phyloP scores from a whole-genome alignment of 2,329 filamentous ascomycete species.

The Phialemonium atrogriseum region DNA sequence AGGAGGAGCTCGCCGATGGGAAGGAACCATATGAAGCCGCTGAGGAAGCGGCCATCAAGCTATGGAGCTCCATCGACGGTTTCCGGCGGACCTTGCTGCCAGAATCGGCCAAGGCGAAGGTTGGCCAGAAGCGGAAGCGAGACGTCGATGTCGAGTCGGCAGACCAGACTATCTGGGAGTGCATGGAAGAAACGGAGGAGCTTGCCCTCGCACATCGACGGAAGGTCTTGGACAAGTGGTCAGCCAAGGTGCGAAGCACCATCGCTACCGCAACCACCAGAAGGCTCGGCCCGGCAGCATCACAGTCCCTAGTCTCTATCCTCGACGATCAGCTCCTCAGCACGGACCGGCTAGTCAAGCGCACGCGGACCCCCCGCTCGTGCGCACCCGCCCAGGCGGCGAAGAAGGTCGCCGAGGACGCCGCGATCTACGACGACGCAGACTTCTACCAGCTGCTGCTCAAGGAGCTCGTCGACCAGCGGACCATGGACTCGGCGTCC shows the following conservation, averaged over 20 bases:
- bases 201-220: constrained; percentile 53
- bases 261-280: constrained; percentile 46
- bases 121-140: constrained; percentile 56
- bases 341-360: constrained; percentile 58
- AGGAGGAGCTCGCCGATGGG: constrained; percentile 26
- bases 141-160: constrained; percentile 45
- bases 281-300: constrained; percentile 41
- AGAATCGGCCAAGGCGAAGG: constrained; percentile 29
- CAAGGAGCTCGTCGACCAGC: constrained; percentile 87
- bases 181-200: constrained; percentile 59
- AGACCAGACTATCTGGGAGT: constrained; percentile 61
- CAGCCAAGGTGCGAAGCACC: constrained; percentile 62
- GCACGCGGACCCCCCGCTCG: constrained; percentile 63
- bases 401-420: constrained; percentile 47
- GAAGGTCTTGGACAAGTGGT: constrained; percentile 82
- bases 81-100: constrained; percentile 56
- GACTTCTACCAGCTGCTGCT: constrained; percentile 91
- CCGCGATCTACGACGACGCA: constrained; percentile 78
- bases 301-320: constrained; percentile 58
- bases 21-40: constrained; percentile 61
- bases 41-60: constrained; percentile 74
- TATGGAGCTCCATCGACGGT: constrained; percentile 73
- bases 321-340: constrained; percentile 61
- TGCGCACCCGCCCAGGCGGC: constrained; percentile 65
- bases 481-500: constrained; percentile 57